Evolutionary conservation across 768 basidiomycete species (phyloP).

Genomic region (Leccinum truebloodii): DNA sequence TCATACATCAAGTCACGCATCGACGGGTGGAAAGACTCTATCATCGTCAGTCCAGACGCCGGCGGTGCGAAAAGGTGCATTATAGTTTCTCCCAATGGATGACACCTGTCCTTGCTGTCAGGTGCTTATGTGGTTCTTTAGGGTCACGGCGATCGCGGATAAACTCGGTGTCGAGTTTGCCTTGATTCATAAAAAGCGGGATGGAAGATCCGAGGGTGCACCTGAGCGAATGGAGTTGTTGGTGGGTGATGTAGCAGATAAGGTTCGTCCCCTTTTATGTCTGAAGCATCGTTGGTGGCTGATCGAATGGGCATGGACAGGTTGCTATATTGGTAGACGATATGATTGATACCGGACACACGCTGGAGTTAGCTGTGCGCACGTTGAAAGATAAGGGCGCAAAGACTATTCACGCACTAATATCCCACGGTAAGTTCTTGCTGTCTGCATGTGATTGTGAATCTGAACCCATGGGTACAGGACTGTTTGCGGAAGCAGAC

Average conservation of each 20-base stretch:
- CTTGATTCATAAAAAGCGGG: slow-evolving; percentile 89
- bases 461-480: slow-evolving; percentile 38
- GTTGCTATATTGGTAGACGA: slow-evolving; percentile 96
- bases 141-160: slow-evolving; percentile 93
- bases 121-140: slow-evolving; percentile 34
- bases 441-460: slow-evolving; percentile 3
- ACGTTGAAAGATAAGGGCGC: slow-evolving; percentile 92
- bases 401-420: slow-evolving; percentile 79
- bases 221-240: slow-evolving; percentile 89
- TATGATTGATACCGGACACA: slow-evolving; percentile 95
- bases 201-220: slow-evolving; percentile 60
- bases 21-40: slow-evolving; percentile 79
- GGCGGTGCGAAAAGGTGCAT: slow-evolving; percentile 97
- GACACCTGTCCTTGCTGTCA: background rate
- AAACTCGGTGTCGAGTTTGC: slow-evolving; percentile 95
- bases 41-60: slow-evolving; percentile 96
- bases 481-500: slow-evolving; percentile 77
- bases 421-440: slow-evolving; percentile 77
- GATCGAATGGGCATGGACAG: slow-evolving; percentile 36
- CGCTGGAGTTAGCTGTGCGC: slow-evolving; percentile 80
- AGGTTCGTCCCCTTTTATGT: slow-evolving; percentile 43
- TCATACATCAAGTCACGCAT: slow-evolving; percentile 89
- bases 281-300: slow-evolving; percentile 1
- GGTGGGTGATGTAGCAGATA: slow-evolving; percentile 92
- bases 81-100: slow-evolving; percentile 29